Evolutionary conservation across 2,329 filamentous ascomycete species (phyloP), one percentile per base, ranked within the genome.

Genomic region (Ustulina deusta): DNA sequence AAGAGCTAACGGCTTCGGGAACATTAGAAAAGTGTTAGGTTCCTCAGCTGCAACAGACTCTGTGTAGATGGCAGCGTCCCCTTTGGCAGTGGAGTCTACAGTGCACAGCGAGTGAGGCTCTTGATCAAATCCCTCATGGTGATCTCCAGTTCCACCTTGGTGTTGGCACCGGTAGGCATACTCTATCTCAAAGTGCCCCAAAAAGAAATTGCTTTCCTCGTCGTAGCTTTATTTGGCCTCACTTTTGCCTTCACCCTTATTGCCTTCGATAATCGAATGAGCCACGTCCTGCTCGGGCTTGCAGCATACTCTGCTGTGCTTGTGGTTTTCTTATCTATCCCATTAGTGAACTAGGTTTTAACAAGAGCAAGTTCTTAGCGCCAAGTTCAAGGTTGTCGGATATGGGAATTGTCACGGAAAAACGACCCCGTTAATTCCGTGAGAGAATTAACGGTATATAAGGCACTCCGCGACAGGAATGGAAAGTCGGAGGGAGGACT

Each of bases 281-380:
- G 20, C 52, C 52, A 54, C 3, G 64, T 62, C 20, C 38, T 63
- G n/a, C 27, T 66, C 15, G 64, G 58, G 11, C 10, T 48, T 36
- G 51, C 44, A 34, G 64, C 64, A 2, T 62, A 66, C 51, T 22
- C 4, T 29, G 64, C 64, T 44, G 51, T 66, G 22, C 46, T 62
- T 44, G 59, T 66, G 2, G 38, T 25, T 44, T 57, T 66, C 20
- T 44, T 65, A 27, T 42, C 44, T 5, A n/a, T n/a, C 20, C 7
- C 29, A 4, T 32, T 7, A 32, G 29, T 32, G 29, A 32, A 32
- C 29, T 32, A 32, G 29, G n/a, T n/a, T n/a, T n/a, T n/a, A n/a
- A n/a, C n/a, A n/a, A n/a, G n/a, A n/a, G n/a, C n/a, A n/a, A n/a
- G n/a, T n/a, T n/a, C n/a, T n/a, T n/a, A n/a, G n/a, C n/a, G n/a